A percentile compares a stretch with the other conserved stretches of the same genome.
phyloP scores from a whole-genome alignment of 331 rosid genomes.

The Acacia concinna region DNA sequence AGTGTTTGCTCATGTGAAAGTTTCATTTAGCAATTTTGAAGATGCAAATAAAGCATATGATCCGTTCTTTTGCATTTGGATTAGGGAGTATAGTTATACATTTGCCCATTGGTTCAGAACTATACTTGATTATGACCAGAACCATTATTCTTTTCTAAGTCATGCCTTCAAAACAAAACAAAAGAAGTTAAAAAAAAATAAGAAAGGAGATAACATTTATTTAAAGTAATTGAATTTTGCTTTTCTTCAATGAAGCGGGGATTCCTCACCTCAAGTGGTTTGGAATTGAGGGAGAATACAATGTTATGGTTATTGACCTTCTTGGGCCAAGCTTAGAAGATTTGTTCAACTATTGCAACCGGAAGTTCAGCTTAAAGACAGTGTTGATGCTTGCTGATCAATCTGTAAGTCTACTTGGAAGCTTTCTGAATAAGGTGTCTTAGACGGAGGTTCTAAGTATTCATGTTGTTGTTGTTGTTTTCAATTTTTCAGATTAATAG shows the following conservation, averaged over 20 bases:
- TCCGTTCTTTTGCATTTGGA: slow-evolving; percentile 10
- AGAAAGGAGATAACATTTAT: slow-evolving; percentile 26
- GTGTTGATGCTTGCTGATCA: slow-evolving; percentile 99
- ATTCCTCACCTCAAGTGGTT: slow-evolving; percentile 99
- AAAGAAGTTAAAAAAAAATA: background rate
- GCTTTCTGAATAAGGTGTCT: slow-evolving; percentile 7
- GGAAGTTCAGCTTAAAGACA: slow-evolving; percentile 84
- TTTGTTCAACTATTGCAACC: slow-evolving; percentile 92
- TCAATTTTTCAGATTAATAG: slow-evolving; percentile 83
- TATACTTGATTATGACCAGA: slow-evolving; percentile 18
- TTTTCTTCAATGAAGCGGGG: slow-evolving; percentile 72
- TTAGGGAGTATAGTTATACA: background rate
- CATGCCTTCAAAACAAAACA: slow-evolving; percentile 19
- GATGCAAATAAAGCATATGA: background rate
- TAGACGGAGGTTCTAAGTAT: slow-evolving; percentile 25
- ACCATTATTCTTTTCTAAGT: slow-evolving; percentile 15
- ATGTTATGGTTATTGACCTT: slow-evolving; percentile 95
- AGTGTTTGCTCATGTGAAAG: slow-evolving; percentile 11
- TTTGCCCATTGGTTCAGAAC: background rate
- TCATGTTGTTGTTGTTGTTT: slow-evolving; percentile 5
- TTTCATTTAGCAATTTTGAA: slow-evolving; percentile 1
- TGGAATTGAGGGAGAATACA: slow-evolving; percentile 95
- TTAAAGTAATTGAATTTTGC: slow-evolving; percentile 19
- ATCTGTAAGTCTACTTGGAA: slow-evolving; percentile 57
- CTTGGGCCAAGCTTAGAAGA: slow-evolving; percentile 99